Conservation (phyloP, 2,329 filamentous ascomycete genomes). For the Stagonosporopsis chrysanthemi region DNA sequence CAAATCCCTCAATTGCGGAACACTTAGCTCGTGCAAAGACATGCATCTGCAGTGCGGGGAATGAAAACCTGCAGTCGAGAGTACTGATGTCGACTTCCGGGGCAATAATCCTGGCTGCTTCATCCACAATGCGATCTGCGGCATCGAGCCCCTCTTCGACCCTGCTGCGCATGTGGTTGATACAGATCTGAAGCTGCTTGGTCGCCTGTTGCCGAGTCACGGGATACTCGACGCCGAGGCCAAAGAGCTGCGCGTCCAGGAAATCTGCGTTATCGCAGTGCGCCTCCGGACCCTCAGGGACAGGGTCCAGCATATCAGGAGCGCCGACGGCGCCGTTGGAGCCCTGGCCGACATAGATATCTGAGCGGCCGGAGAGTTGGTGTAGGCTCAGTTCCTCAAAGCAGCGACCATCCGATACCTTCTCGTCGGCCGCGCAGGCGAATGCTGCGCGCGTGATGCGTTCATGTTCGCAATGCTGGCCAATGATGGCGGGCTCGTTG, state of each 20-base stretch:
- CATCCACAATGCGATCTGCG: slow-evolving; percentile 31
- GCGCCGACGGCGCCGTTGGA: slow-evolving; percentile 36
- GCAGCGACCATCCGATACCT: slow-evolving; percentile 30
- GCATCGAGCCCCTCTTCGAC: slow-evolving; percentile 30
- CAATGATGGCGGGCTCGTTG: slow-evolving; percentile 31
- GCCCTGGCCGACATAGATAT: slow-evolving; percentile 29
- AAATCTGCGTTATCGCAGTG: slow-evolving; percentile 40
- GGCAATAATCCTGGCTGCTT: slow-evolving; percentile 24
- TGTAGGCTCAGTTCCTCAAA: slow-evolving; percentile 32
- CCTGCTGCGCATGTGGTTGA: slow-evolving; percentile 28
- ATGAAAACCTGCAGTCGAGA: slow-evolving; percentile 31
- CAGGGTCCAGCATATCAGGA: slow-evolving; percentile 34
- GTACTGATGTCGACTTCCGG: slow-evolving; percentile 28
- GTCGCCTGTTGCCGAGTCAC: slow-evolving; percentile 31
- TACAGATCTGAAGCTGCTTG: slow-evolving; percentile 28
- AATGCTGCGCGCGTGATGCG: slow-evolving; percentile 34
- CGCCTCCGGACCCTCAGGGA: slow-evolving; percentile 34
- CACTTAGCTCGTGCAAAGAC: slow-evolving; percentile 27
- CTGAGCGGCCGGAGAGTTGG: slow-evolving; percentile 32
- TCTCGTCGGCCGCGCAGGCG: slow-evolving; percentile 20
- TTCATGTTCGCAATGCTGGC: slow-evolving; percentile 38
- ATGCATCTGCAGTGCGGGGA: slow-evolving; percentile 32
- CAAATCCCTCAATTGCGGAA: slow-evolving; percentile 30
- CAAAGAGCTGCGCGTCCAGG: slow-evolving; percentile 25
- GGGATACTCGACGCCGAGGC: slow-evolving; percentile 26